These are phyloP conservation scores for Garcia nutans DNA, from an alignment of 345 rosid genomes.

Conservation along the genomic window DNA sequence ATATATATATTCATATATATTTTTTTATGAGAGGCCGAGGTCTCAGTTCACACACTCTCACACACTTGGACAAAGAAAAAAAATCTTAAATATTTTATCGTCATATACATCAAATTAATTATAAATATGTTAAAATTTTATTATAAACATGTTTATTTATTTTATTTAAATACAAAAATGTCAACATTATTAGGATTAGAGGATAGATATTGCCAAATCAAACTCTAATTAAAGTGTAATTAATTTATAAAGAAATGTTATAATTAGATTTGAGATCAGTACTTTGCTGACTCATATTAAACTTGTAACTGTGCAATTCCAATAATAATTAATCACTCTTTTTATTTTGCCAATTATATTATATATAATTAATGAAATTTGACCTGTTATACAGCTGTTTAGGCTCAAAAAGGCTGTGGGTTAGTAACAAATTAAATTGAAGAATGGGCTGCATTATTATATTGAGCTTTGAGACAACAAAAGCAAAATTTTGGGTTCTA, in stretches of 20 bases:
- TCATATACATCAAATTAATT: too few relatives aligned
- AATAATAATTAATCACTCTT: background rate
- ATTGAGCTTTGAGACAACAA: background rate
- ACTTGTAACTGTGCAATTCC: slow-evolving; percentile 17
- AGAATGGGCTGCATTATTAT: slow-evolving; percentile 8
- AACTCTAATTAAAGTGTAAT: too few relatives aligned
- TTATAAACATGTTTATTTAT: too few relatives aligned
- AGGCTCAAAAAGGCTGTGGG: background rate
- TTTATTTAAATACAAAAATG: too few relatives aligned
- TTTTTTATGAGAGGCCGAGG: too few relatives aligned
- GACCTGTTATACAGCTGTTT: slow-evolving; percentile 22
- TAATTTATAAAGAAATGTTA: background rate
- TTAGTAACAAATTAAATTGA: background rate
- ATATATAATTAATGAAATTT: background rate
- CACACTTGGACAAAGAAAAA: too few relatives aligned
- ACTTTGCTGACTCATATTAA: slow-evolving; percentile 9
- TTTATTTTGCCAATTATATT: background rate
- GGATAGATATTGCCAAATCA: too few relatives aligned
- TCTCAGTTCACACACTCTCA: too few relatives aligned
- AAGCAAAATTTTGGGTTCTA: background rate
- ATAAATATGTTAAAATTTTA: too few relatives aligned
- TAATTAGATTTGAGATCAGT: slow-evolving; percentile 17
- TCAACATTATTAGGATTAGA: too few relatives aligned
- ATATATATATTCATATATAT: too few relatives aligned
- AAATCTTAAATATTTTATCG: too few relatives aligned